Evolutionary conservation across 495 filamentous ascomycete genomes (phyloP), one percentile per base, ranked within the genome.

Genomic region (Neurospora tetraspora): DNA sequence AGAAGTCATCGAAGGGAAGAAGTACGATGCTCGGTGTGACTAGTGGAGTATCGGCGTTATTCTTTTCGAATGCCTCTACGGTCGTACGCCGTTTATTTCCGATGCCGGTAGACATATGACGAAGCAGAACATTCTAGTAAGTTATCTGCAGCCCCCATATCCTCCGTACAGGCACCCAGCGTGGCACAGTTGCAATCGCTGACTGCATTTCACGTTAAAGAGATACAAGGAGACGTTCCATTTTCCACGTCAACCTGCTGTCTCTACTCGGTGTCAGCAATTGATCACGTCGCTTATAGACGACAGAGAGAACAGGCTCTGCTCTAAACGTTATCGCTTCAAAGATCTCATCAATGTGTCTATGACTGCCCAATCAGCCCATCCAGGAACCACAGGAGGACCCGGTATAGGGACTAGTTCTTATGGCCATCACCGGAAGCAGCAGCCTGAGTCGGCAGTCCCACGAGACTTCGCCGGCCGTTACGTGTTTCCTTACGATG

Each of bases 41-140:
- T 98, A 89, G 93, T 98, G 94, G 95, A 97, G 94, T 80, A 87
- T 97, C 73, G 95, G 93, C 37, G 88, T 97, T 70, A 97, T 98
- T 77, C 79, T 97, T 42, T 98, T 92, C 74, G 94, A 98, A 89
- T 97, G 94, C 76, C 81, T 98, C 4, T 97, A 95, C 78, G 94
- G 95, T 12, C 91, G 89, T 74, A 97, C 95, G 0, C 95, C 95
- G 2, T 98, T 98, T 80, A 87, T 93, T 34, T 89, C 90, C 37
- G 92, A 95, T 70, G 92, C 92, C 68, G 87, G 87, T 8, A 80
- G 87, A n/a, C 86, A 91, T 53, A 88, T 91, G 71, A 97, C 93
- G 7, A 97, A 96, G 79, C 77, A 87, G 47, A 92, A 91, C 73
- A 94, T 97, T 70, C 79, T 95, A 38, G 91, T 92, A 82, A 83